These are phyloP conservation scores for Sesbania bispinosa DNA, from an alignment of 306 rosid genomes.

Conservation along the genomic window DNA sequence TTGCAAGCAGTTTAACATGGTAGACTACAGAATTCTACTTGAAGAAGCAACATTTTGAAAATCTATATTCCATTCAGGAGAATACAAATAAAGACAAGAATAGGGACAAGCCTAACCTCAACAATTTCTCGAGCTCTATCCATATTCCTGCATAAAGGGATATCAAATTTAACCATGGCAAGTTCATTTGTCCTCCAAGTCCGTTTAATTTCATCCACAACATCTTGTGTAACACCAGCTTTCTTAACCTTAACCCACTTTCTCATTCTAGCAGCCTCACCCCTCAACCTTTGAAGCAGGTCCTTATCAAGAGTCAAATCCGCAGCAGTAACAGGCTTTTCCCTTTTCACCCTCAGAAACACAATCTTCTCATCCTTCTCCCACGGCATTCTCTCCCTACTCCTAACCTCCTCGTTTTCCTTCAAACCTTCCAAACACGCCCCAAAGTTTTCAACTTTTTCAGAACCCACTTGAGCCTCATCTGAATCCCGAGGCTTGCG, in stretches of 20 bases:
- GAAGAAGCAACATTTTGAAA: background rate
- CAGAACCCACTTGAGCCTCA: constrained; percentile 26
- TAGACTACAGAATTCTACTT: background rate
- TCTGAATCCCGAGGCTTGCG: constrained; percentile 9
- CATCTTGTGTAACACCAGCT: constrained; percentile 73
- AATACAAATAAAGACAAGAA: background rate
- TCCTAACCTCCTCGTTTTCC: constrained; percentile 20
- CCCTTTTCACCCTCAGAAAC: constrained; percentile 44
- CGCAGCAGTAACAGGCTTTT: constrained; percentile 41
- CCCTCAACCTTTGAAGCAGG: constrained; percentile 61
- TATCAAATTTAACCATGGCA: constrained; percentile 69
- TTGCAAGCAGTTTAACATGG: background rate
- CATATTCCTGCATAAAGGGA: constrained; percentile 80
- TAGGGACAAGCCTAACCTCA: constrained; percentile 50
- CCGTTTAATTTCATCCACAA: constrained; percentile 54
- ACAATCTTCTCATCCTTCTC: constrained; percentile 54
- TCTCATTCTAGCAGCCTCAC: constrained; percentile 61
- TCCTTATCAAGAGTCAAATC: constrained; percentile 59
- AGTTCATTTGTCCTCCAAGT: constrained; percentile 72
- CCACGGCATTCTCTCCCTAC: constrained; percentile 68
- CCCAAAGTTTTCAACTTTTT: constrained; percentile 35
- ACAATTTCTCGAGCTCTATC: constrained; percentile 84
- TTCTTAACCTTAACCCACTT: constrained; percentile 85
- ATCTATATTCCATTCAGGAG: background rate
- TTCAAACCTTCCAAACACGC: constrained; percentile 36